Evolutionary conservation across 352 stramenopile species (phyloP), one percentile per base, ranked within the genome.

Genomic region (Blastocystis hominis): DNA sequence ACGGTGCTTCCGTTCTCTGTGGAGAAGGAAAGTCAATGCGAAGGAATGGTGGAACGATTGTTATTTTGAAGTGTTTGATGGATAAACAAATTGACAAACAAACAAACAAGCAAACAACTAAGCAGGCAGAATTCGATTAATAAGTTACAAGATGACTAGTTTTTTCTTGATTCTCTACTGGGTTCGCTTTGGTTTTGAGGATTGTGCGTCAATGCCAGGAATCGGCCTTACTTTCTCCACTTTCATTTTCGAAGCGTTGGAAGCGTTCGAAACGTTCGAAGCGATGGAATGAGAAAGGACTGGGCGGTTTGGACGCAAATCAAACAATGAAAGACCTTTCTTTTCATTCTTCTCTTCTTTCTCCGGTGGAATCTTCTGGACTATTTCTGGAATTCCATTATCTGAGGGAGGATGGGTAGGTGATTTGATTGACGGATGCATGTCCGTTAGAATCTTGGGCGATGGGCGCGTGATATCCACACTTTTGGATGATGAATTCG

Each of bases 51-150:
- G 0, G 46, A 80, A 64, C 50, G 50, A 47, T 47, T 62, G 36
- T 80, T 80, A 42, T 42, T 62, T 9, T 62, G 46, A 24, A 3
- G 50, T 80, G 10, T 80, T 80, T 62, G 46, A 47, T 80, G 36
- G 30, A 80, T 1, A 3, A 63, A 62, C 24, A 38, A 40, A 50
- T 42, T 5, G 46, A 50, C 38, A 20, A 3, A n/a, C 50, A 20
- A 59, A 59, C n/a, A 30, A 30, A 30, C 24, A 30, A 30, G 24
- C 24, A 30, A 30, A 30, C 24, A 30, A 30, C 24, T 30, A 30
- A 0, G 24, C 24, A 30, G 24, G 24, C 24, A 30, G 24, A 30
- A 30, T 30, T 30, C 24, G 24, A 30, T 30, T 30, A 30, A 30
- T 30, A 30, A 30, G 24, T 30, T 30, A 30, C 24, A 30, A 30